Conservation (phyloP, 306 rosid species). For the Elaeagnus macrophylla region DNA sequence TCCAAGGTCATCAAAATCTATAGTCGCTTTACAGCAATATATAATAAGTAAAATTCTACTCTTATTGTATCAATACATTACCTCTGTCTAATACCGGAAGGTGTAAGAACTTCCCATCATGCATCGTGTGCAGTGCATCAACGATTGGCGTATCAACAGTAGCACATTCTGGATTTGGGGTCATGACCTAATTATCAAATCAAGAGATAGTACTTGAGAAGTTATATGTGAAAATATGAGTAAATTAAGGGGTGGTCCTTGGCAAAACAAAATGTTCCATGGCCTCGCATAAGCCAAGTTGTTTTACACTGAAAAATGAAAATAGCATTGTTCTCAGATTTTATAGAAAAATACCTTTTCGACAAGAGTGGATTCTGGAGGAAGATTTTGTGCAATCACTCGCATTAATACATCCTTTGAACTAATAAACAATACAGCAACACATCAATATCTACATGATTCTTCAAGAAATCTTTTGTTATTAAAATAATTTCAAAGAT, state of each 20-base stretch:
- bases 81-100: conserved; percentile 86
- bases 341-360: conserved; percentile 55
- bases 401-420: conserved; percentile 95
- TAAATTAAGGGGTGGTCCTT: neutral
- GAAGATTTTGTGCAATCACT: conserved; percentile 64
- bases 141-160: conserved; percentile 76
- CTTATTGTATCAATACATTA: conserved; percentile 15
- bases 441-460: neutral
- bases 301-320: neutral
- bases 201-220: conserved; percentile 6
- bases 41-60: neutral
- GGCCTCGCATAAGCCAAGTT: no score
- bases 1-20: conserved; percentile 24
- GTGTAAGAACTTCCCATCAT: conserved; percentile 85
- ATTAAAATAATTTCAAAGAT: neutral
- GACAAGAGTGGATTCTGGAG: conserved; percentile 66
- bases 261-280: no score
- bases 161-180: conserved; percentile 91
- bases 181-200: conserved; percentile 60
- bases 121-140: conserved; percentile 92
- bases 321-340: conserved; percentile 4
- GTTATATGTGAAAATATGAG: neutral
- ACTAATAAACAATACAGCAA: conserved; percentile 26
- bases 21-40: neutral
- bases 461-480: neutral